phyloP scores from a whole-genome alignment of 2,329 filamentous ascomycete genomes.

The Camillea tinctor region DNA sequence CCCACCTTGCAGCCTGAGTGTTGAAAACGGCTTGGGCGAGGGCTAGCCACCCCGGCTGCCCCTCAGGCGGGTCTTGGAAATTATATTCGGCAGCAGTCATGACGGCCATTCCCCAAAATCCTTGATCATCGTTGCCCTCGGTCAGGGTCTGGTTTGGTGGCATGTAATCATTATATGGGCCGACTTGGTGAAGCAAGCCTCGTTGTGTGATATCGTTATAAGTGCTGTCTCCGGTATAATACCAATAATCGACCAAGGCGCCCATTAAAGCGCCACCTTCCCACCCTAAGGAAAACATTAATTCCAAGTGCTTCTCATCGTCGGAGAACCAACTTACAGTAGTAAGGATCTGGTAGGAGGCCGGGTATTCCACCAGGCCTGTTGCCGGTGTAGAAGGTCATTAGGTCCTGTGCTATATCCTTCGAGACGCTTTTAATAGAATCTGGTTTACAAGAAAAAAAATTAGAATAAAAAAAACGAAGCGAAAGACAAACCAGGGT shows the following conservation, averaged over 20 bases:
- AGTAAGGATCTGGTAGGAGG: constrained; percentile 52
- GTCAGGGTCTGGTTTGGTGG: constrained; percentile 68
- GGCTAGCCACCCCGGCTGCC: constrained; percentile 65
- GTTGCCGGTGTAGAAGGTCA: constrained; percentile 48
- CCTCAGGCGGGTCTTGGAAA: constrained; percentile 57
- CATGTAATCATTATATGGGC: constrained; percentile 73
- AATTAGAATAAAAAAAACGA: too few relatives aligned
- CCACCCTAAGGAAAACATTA: constrained; percentile 53
- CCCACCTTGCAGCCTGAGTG: constrained; percentile 73
- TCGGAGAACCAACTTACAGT: constrained; percentile 43
- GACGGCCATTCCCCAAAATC: constrained; percentile 70
- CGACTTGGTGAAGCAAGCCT: constrained; percentile 73
- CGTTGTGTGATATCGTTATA: constrained; percentile 69
- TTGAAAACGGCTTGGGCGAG: constrained; percentile 81
- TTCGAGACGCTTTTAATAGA: constrained; percentile 50
- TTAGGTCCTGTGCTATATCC: constrained; percentile 51
- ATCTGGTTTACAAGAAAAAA: constrained; percentile 34
- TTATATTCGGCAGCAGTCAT: constrained; percentile 70
- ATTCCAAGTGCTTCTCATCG: not conserved
- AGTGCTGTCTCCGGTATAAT: constrained; percentile 69
- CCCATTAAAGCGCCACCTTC: constrained; percentile 72
- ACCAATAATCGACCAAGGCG: constrained; percentile 79
- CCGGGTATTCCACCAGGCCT: constrained; percentile 51
- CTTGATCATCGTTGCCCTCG: constrained; percentile 74
- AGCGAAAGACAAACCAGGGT: constrained; percentile 3